Base-by-base conservation (phyloP, 139 green algal genomes). In the Astrephomene gubernaculifera region DNA sequence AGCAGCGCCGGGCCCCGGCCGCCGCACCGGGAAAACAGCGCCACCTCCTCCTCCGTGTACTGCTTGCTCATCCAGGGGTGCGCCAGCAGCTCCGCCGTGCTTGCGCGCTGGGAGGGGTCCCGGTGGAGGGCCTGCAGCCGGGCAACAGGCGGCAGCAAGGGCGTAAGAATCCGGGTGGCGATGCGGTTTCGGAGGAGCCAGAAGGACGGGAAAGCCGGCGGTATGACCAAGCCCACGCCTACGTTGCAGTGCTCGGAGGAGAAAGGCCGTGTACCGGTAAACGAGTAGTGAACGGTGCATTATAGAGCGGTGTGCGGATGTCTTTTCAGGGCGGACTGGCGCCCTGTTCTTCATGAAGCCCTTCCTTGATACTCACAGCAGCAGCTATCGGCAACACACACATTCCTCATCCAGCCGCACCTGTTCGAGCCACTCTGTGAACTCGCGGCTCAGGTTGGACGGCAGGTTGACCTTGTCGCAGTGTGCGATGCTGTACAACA, bases 51-150 rank as follows among this genome's bases (percentile, higher is more conserved):
- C 33, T 44, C 35, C 4, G 33, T 60, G 65, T 79, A 86, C 35
- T 57, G 12, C 65, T 86, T 86, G 33, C 9, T 33, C 19, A 91
- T 14, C 88, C 88, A 91, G 22, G 83, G 72, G 64, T 91, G 88
- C 25, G 80, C 39, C 79, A 89, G 36, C 71, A 91, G 73, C 64
- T 91, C 88, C 27, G 52, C 67, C 29, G 79, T 74, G 36, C 52
- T 81, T 25, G 88, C 72, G 7, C 88, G 84, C 49, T 81, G 67
- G 29, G 80, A 73, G 29, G 88, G 88, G 36, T 84, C 43, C 0
- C 88, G 88, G 74, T 86, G 75, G 25, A 89, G 80, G 2, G 88
- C 88, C 79, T 83, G 76, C 3, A 33, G 49, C 44, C 24, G 22
- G 25, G 68, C 22, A 38, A 57, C 17, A 53, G 67, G 67, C 8